These are phyloP conservation scores for Pleoardoris graminearum DNA, from an alignment of 2,329 filamentous ascomycete species.

Conservation along the genomic window DNA sequence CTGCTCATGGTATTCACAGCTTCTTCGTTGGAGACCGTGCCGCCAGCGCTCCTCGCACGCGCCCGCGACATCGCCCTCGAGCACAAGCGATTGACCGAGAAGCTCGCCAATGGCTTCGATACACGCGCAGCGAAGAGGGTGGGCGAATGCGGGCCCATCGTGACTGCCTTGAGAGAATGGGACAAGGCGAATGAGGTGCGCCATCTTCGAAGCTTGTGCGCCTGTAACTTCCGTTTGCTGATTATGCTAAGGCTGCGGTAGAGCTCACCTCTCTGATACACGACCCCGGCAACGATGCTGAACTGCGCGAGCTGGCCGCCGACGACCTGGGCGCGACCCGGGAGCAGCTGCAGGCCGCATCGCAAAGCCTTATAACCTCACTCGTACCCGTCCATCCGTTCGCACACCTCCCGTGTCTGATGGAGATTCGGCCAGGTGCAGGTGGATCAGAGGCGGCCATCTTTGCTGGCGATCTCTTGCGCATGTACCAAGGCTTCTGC, in stretches of 20 bases:
- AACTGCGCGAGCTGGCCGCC: slow-evolving; percentile 62
- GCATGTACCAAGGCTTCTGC: slow-evolving; percentile 88
- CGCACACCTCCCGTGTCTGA: slow-evolving; percentile 81
- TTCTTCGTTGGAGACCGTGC: slow-evolving; percentile 46
- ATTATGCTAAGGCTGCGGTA: slow-evolving; percentile 51
- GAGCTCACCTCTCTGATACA: slow-evolving; percentile 78
- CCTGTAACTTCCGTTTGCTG: slow-evolving; percentile 17
- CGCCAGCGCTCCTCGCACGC: slow-evolving; percentile 58
- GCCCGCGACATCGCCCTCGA: slow-evolving; percentile 60
- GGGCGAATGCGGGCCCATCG: slow-evolving; percentile 59
- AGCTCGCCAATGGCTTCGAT: slow-evolving; percentile 60
- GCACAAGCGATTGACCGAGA: slow-evolving; percentile 57
- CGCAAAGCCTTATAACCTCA: slow-evolving; percentile 70
- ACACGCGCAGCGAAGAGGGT: slow-evolving; percentile 59
- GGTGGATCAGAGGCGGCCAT: slow-evolving; percentile 89
- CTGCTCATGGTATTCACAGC: slow-evolving; percentile 20
- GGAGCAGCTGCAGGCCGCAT: slow-evolving; percentile 64
- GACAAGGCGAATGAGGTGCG: slow-evolving; percentile 61
- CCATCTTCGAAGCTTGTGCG: neutral
- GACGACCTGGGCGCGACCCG: slow-evolving; percentile 73
- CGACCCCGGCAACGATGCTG: slow-evolving; percentile 65
- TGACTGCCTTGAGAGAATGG: slow-evolving; percentile 59
- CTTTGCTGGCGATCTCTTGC: slow-evolving; percentile 83
- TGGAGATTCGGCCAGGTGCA: slow-evolving; percentile 90
- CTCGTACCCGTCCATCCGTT: slow-evolving; percentile 90